Evolutionary conservation across 768 basidiomycete species (phyloP).

Genomic region (Agrocybe pediades): DNA sequence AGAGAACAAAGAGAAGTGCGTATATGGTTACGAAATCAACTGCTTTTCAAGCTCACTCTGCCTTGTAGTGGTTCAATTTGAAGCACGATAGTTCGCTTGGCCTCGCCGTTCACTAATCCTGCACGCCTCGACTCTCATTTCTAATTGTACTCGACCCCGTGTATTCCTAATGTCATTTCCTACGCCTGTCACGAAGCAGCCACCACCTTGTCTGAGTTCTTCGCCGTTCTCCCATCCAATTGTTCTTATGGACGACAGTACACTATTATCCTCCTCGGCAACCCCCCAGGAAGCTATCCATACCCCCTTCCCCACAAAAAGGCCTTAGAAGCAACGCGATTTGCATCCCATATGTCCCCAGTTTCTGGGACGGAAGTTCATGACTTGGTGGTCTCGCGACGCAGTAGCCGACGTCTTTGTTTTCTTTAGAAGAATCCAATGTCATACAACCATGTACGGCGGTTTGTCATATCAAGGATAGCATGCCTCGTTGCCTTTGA

Average conservation of each 20-base stretch:
- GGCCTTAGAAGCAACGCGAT: background rate
- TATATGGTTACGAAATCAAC: conserved; percentile 13
- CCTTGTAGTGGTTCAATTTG: conserved; percentile 75
- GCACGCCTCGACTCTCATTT: background rate
- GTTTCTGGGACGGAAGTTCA: background rate
- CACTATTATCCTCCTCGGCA: conserved; percentile 3
- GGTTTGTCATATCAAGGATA: too few relatives aligned
- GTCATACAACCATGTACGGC: too few relatives aligned
- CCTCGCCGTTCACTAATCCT: background rate
- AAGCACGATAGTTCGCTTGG: conserved; percentile 58
- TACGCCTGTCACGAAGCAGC: background rate
- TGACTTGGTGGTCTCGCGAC: background rate
- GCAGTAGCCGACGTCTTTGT: background rate
- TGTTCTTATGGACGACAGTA: background rate
- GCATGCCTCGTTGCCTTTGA: background rate
- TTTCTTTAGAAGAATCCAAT: background rate
- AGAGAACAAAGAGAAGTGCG: conserved; percentile 91
- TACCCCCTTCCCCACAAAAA: background rate
- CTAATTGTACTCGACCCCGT: conserved; percentile 11
- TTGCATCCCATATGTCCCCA: background rate
- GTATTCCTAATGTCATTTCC: conserved; percentile 1
- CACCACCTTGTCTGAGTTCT: background rate
- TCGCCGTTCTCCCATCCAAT: conserved; percentile 3
- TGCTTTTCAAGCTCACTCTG: conserved; percentile 10
- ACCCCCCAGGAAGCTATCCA: background rate